phyloP scores from a whole-genome alignment of 2,329 filamentous ascomycete species.

The Aspergillus sclerotialis region DNA sequence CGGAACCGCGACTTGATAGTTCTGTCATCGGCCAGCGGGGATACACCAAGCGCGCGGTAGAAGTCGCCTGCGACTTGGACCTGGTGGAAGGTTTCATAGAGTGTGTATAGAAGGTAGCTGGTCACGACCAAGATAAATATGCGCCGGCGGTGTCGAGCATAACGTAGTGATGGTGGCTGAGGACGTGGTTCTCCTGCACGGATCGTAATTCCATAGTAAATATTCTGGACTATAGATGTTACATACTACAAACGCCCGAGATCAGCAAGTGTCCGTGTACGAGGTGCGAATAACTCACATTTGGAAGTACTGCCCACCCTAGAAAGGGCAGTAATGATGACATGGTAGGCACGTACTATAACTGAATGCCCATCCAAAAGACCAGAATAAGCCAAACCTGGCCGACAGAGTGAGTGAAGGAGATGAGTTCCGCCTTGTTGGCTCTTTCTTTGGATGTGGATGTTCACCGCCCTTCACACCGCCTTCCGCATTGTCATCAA shows the following conservation, averaged over 20 bases:
- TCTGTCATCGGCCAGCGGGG: slow-evolving; percentile 61
- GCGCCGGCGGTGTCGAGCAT: slow-evolving; percentile 65
- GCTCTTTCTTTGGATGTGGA: slow-evolving; percentile 26
- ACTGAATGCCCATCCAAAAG: not conserved
- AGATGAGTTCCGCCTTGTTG: slow-evolving; percentile 8
- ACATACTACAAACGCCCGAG: slow-evolving; percentile 53
- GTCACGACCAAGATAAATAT: slow-evolving; percentile 80
- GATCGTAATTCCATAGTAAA: slow-evolving; percentile 84
- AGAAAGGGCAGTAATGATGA: slow-evolving; percentile 47
- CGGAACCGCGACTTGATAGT: slow-evolving; percentile 81
- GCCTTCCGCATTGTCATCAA: slow-evolving; percentile 13
- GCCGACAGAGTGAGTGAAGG: too few species aligned
- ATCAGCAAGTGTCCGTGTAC: slow-evolving; percentile 3
- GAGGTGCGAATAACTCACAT: slow-evolving; percentile 37
- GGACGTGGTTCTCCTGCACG: slow-evolving; percentile 82
- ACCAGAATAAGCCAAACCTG: too few species aligned
- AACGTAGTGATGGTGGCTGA: slow-evolving; percentile 58
- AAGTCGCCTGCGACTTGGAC: slow-evolving; percentile 66
- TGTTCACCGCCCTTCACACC: slow-evolving; percentile 28
- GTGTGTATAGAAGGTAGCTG: slow-evolving; percentile 80
- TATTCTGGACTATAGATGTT: slow-evolving; percentile 67
- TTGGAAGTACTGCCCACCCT: slow-evolving; percentile 58
- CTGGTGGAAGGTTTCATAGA: slow-evolving; percentile 85
- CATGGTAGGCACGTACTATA: slow-evolving; percentile 15
- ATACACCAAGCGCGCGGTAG: slow-evolving; percentile 69